phyloP scores from a whole-genome alignment of 2,329 filamentous ascomycete genomes.

The Tolypocladium cylindrosporum region DNA sequence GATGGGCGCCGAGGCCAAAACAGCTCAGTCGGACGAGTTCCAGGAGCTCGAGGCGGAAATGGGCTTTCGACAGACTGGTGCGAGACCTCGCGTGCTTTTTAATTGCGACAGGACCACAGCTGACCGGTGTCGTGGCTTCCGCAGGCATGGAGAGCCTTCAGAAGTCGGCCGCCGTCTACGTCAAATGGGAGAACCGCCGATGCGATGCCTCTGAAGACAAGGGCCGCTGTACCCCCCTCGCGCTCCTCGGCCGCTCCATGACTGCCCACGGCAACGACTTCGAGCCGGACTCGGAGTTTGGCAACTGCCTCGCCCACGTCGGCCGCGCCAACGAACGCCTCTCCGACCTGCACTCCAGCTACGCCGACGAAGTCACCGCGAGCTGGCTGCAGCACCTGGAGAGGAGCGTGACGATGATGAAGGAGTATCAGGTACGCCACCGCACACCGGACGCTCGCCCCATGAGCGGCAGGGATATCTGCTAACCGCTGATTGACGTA shows the following conservation, averaged over 20 bases:
- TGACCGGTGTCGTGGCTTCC: not conserved
- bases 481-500: not conserved
- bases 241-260: conserved; percentile 76
- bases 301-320: conserved; percentile 68
- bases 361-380: conserved; percentile 65
- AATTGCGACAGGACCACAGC: not conserved
- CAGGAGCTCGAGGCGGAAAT: conserved; percentile 85
- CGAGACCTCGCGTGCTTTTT: not conserved
- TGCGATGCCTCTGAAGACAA: conserved; percentile 72
- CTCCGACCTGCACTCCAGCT: conserved; percentile 75
- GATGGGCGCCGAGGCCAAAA: conserved; percentile 88
- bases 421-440: conserved; percentile 76
- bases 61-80: conserved; percentile 80
- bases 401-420: conserved; percentile 85
- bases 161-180: conserved; percentile 72
- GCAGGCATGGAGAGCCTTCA: conserved; percentile 86
- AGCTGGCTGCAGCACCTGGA: conserved; percentile 91
- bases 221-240: conserved; percentile 75
- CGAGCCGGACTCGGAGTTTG: conserved; percentile 81
- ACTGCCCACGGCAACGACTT: conserved; percentile 86
- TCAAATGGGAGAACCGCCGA: conserved; percentile 80
- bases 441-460: too few species aligned
- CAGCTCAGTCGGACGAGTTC: conserved; percentile 81
- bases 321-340: conserved; percentile 84
- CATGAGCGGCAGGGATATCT: not conserved